A percentile compares a stretch with the other conserved stretches of the same genome.
These are phyloP conservation scores for Vicia faba DNA, from an alignment of 306 rosid species.

Conservation along the genomic window DNA sequence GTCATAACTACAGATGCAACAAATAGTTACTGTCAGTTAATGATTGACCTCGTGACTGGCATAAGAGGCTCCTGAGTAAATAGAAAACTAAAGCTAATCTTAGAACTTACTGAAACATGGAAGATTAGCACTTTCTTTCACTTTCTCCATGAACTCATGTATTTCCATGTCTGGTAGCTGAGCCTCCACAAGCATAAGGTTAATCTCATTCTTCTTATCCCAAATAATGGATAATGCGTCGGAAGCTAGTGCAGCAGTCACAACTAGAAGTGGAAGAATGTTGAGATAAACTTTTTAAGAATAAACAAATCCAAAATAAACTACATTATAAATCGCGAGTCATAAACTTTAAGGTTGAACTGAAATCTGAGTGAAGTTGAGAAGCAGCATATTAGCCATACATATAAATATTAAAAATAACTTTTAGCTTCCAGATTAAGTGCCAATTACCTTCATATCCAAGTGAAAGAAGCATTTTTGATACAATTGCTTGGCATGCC, in stretches of 20 bases:
- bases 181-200: constrained; percentile 46
- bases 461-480: constrained; percentile 39
- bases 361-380: constrained; percentile 24
- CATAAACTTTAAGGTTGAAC: constrained; percentile 14
- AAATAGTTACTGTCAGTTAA: constrained; percentile 13
- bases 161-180: constrained; percentile 48
- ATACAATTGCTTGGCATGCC: constrained; percentile 32
- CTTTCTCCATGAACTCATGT: constrained; percentile 39
- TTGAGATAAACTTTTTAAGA: neutral
- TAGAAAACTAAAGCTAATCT: constrained; percentile 14
- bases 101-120: constrained; percentile 51
- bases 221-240: constrained; percentile 45
- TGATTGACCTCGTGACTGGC: neutral
- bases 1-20: constrained; percentile 44
- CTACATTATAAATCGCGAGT: constrained; percentile 1
- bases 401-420: neutral
- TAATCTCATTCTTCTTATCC: constrained; percentile 35
- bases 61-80: constrained; percentile 15
- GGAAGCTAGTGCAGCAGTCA: constrained; percentile 41
- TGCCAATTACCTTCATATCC: constrained; percentile 55
- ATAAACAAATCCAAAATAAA: constrained; percentile 7
- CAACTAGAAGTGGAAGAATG: constrained; percentile 37
- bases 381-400: constrained; percentile 20
- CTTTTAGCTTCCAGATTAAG: constrained; percentile 11
- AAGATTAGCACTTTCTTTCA: constrained; percentile 25